Evolutionary conservation across 2,329 filamentous ascomycete genomes (phyloP).

Genomic region (Claviceps capensis): DNA sequence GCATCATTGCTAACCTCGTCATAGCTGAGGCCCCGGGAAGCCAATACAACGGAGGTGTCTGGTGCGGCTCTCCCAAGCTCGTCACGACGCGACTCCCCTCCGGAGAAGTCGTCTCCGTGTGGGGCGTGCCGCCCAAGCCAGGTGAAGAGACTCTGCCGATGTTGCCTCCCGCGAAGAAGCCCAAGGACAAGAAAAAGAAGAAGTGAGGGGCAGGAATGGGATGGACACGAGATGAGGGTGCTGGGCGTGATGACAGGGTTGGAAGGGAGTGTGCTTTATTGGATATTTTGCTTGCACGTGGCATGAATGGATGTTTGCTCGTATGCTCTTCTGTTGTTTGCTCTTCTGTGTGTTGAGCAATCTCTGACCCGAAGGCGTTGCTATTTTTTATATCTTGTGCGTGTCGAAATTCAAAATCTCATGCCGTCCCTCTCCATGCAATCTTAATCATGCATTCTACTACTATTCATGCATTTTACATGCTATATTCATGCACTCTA

Average conservation of each 20-base stretch:
- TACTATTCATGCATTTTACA: too few species aligned
- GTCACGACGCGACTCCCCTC: background rate
- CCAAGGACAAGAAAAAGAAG: background rate
- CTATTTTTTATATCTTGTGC: too few species aligned
- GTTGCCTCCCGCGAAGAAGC: background rate
- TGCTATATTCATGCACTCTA: too few species aligned
- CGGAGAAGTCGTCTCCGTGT: constrained; percentile 5
- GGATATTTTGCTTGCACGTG: too few species aligned
- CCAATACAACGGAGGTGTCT: constrained; percentile 6
- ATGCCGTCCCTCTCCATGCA: too few species aligned
- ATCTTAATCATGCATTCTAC: too few species aligned
- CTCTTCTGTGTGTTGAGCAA: background rate
- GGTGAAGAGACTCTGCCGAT: constrained; percentile 1
- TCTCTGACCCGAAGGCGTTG: too few species aligned
- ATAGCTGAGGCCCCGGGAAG: constrained; percentile 3
- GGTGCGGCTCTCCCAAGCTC: constrained; percentile 7
- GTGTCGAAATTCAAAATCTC: too few species aligned
- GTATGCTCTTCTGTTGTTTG: background rate
- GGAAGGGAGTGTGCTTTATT: too few species aligned
- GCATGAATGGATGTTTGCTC: too few species aligned
- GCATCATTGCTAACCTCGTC: background rate
- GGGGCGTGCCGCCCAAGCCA: constrained; percentile 6
- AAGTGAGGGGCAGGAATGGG: too few species aligned
- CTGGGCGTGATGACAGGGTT: background rate
- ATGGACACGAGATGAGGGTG: background rate